A percentile compares a stretch with the other conserved stretches of the same genome.
These are phyloP conservation scores for Phytophthora pini DNA, from an alignment of 352 stramenopile species.

Conservation along the genomic window DNA sequence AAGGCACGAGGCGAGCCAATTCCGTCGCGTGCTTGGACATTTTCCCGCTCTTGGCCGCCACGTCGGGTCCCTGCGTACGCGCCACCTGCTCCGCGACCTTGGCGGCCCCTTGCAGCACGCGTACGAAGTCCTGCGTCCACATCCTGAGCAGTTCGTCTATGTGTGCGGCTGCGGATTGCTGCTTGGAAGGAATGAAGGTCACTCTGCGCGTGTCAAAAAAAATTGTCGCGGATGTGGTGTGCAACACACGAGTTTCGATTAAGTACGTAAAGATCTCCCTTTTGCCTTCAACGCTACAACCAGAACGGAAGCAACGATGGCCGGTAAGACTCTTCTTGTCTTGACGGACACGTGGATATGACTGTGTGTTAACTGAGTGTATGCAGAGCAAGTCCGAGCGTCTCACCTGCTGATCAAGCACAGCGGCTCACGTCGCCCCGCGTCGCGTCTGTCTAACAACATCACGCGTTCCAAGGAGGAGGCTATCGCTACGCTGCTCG, in stretches of 20 bases:
- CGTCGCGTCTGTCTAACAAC: slow-evolving; percentile 89
- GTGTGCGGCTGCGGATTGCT: slow-evolving; percentile 21
- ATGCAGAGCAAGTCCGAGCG: slow-evolving; percentile 75
- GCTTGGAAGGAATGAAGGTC: slow-evolving; percentile 20
- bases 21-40: slow-evolving; percentile 53
- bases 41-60: slow-evolving; percentile 34
- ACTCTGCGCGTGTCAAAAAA: too few relatives aligned
- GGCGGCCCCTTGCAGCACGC: slow-evolving; percentile 69
- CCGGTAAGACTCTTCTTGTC: slow-evolving; percentile 20
- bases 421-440: slow-evolving; percentile 85
- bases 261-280: slow-evolving; percentile 6
- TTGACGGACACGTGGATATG: not conserved
- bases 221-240: slow-evolving; percentile 1
- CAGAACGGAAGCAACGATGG: slow-evolving; percentile 26
- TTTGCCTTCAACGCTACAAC: slow-evolving; percentile 15
- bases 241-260: slow-evolving; percentile 1
- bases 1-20: slow-evolving; percentile 53
- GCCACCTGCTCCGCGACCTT: slow-evolving; percentile 70
- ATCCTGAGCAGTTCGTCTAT: slow-evolving; percentile 30
- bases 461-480: slow-evolving; percentile 93
- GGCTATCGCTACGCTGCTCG: slow-evolving; percentile 85
- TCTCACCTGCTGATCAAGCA: slow-evolving; percentile 97
- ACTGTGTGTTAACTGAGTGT: not conserved
- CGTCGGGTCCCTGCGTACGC: slow-evolving; percentile 43
- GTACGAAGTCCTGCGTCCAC: slow-evolving; percentile 76